Evolutionary conservation across 208 protist genomes (phyloP).

Genomic region (Leishmania aethiopica): DNA sequence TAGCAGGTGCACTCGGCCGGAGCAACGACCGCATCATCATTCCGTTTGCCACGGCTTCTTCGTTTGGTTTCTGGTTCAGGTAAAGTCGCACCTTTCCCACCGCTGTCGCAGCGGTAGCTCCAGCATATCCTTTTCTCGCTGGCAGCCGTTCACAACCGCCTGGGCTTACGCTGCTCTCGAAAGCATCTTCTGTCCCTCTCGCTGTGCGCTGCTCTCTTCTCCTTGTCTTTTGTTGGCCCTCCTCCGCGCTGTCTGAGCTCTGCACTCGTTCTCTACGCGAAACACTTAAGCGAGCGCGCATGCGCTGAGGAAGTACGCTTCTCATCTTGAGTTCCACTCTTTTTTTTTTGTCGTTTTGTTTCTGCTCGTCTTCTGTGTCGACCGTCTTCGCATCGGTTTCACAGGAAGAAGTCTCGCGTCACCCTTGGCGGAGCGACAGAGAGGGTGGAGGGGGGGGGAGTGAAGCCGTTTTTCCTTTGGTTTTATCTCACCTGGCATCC

Average conservation of each 20-base stretch:
- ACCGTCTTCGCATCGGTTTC: background rate
- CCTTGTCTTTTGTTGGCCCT: background rate
- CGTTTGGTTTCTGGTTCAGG: background rate
- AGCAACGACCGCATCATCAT: background rate
- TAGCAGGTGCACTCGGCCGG: background rate
- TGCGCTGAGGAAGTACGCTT: background rate
- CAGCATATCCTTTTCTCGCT: background rate
- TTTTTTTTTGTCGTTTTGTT: background rate
- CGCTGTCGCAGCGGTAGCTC: background rate
- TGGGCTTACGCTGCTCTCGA: background rate
- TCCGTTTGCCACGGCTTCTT: no score
- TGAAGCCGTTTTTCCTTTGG: background rate
- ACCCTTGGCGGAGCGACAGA: background rate
- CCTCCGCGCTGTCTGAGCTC: background rate
- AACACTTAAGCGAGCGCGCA: background rate
- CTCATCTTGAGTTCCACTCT: background rate
- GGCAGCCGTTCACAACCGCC: background rate
- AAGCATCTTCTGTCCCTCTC: background rate
- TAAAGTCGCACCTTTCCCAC: background rate
- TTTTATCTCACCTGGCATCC: background rate
- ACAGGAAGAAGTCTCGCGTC: background rate
- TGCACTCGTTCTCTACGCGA: background rate
- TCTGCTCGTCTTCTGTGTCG: background rate
- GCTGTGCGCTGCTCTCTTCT: background rate
- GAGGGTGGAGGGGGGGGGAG: background rate